Evolutionary conservation across 257 asterid species (phyloP).

Genomic region (Nicotiana otophora): DNA sequence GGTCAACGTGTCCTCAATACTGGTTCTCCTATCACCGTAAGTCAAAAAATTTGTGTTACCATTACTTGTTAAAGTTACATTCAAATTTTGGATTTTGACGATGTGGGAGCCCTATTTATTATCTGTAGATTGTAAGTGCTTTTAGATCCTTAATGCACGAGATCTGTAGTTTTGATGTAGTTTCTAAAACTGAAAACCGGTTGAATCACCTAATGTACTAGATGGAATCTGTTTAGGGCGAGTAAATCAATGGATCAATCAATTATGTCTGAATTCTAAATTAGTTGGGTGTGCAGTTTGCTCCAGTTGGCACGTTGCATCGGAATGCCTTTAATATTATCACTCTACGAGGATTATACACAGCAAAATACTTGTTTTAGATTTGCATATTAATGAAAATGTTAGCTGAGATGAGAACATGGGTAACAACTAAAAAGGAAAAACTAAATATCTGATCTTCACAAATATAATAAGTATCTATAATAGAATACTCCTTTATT

Average conservation of each 20-base stretch:
- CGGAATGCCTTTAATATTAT: not conserved
- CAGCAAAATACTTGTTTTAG: not conserved
- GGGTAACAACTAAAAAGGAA: not conserved
- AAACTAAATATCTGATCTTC: no score
- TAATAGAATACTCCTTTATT: no score
- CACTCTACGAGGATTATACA: not conserved
- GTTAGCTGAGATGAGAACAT: not conserved
- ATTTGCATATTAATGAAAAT: not conserved
- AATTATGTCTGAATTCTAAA: not conserved
- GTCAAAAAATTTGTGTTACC: slow-evolving; percentile 4
- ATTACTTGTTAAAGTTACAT: not conserved
- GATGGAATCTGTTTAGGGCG: not conserved
- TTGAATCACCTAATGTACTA: not conserved
- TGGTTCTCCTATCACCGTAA: slow-evolving; percentile 84
- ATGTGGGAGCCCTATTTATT: not conserved
- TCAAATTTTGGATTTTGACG: not conserved
- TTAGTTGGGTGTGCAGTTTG: not conserved
- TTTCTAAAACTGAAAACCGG: not conserved
- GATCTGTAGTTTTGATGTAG: not conserved
- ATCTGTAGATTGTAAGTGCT: not conserved
- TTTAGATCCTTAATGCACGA: slow-evolving; percentile 1
- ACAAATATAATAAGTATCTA: no score
- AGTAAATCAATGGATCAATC: not conserved
- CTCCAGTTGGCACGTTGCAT: not conserved
- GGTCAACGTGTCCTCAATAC: slow-evolving; percentile 86